Base-by-base conservation (phyloP, 2,329 filamentous ascomycete species). In the Diaporthe caulivora region DNA sequence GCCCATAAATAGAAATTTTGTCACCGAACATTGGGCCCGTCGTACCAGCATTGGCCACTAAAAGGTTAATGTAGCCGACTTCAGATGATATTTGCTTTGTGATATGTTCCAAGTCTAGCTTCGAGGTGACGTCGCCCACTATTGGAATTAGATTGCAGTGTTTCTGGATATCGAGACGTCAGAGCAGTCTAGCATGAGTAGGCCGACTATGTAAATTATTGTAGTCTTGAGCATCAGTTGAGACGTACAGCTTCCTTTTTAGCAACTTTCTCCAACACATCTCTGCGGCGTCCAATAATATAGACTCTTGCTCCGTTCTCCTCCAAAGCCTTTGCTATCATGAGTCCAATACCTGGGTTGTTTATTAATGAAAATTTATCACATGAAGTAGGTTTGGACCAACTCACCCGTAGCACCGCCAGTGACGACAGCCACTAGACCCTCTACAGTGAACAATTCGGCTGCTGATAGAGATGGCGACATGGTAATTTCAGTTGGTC, bases 61-160 rank as follows among this genome's bases (percentile, higher is more conserved):
- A 82, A 49, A 91, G 85, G 74, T 90, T 87, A 77, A 92, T 86
- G 78, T 88, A 85, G 71, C 87, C 86, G 77, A 92, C 89, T 62
- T 87, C 87, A n/a, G 83, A 82, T 26, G 85, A 83, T 71, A 92
- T 81, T 76, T 84, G 86, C 9, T 77, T 75, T 60, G 91, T 90
- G 76, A 92, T 91, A 29, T 87, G 79, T 24, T 88, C 89, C 2
- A 86, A 81, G 89, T 88, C 53, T 78, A 80, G 73, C 85, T 87
- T 77, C 42, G 71, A 78, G 2, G 79, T 80, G 1, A 82, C 80
- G 51, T 83, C 81, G 11, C 79, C 79, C 62, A 80, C 78, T 17
- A 83, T 76, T 3, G 78, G 72, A 17, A 60, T 76, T 57, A 80
- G 78, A 37, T 79, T 80, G 21, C 78, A 77, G 53, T 80, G 75